Base-by-base conservation (phyloP, 371 early-diverging fungal genomes). In the Mucor lusitanicus region DNA sequence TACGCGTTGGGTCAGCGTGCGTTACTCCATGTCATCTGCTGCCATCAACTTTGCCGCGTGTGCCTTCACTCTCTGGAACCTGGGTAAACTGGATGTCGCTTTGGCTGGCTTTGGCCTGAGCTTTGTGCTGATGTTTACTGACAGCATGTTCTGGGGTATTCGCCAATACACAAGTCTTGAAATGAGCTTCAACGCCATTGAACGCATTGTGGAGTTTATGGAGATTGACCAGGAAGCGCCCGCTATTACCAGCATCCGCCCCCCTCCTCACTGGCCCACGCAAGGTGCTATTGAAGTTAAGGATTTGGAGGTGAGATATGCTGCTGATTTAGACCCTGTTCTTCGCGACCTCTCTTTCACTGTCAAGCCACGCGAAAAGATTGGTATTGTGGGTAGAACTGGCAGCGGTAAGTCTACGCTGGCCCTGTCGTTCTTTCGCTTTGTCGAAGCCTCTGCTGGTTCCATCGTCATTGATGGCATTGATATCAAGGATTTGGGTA, bases 341-440 rank as follows among this genome's bases (percentile, higher is more conserved):
- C 68, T 96, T 58, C 77, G 81, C 15, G 80, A 87, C n/a, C 61
- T 97, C 13, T 80, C 88, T 0, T 85, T 95, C 42, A 64, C 71
- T 17, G 80, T 92, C 19, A 72, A 74, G 19, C 72, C 89, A 12
- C 82, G 87, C 35, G 90, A 91, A 65, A 93, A 93, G 72, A 77
- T 93, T 40, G 94, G 92, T 6, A 81, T 93, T 57, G 91, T 93
- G 28, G 92, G 93, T 66, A 75, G 88, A 73, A 91, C 94, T 1
- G 93, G 87, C 19, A 87, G 92, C 5, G 95, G 95, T 19, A 95
- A 95, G 78, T 86, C 87, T 59, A 90, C 92, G 3, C 73, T 94
- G 30, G 87, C 88, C 3, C 75, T 92, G 50, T 84, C 91, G 0
- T 77, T 95, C 59, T 91, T 95, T 71, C 83, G 94, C 3, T 85